Evolutionary conservation across 1,139 yeast genomes (phyloP).

Genomic region (Geotrichum candidum): DNA sequence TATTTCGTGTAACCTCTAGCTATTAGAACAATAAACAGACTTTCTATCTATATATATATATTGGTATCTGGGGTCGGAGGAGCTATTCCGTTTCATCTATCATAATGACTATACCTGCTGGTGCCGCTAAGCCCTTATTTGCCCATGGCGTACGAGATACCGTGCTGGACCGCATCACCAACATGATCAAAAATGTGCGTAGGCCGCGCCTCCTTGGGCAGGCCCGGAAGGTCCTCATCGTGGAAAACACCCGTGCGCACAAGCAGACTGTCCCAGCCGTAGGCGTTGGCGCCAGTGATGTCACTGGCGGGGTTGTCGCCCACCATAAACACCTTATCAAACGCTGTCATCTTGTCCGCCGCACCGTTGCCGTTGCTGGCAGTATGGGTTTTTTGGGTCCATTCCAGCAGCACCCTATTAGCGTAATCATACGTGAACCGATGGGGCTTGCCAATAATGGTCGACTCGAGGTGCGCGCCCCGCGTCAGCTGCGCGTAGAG

Average conservation of each 20-base stretch:
- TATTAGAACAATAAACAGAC: too few species aligned
- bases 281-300: constrained; percentile 77
- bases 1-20: too few species aligned
- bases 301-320: constrained; percentile 96
- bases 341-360: constrained; percentile 23
- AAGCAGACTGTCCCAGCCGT: constrained; percentile 83
- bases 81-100: too few species aligned
- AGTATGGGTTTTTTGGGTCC: constrained; percentile 33
- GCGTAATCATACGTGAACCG: constrained; percentile 80
- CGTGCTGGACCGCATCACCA: constrained; percentile 36
- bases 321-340: constrained; percentile 66
- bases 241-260: constrained; percentile 83
- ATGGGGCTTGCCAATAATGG: constrained; percentile 81
- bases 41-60: too few species aligned
- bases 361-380: background rate
- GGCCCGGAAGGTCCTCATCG: constrained; percentile 53
- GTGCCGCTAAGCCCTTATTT: background rate
- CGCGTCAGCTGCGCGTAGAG: constrained; percentile 57
- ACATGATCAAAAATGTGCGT: constrained; percentile 35
- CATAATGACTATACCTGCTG: too few species aligned
- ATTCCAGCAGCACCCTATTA: constrained; percentile 58
- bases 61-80: too few species aligned
- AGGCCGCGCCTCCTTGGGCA: constrained; percentile 31
- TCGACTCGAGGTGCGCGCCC: constrained; percentile 45
- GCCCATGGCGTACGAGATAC: constrained; percentile 9